Conservation (phyloP, 345 rosid species). For the Punica granatum region DNA sequence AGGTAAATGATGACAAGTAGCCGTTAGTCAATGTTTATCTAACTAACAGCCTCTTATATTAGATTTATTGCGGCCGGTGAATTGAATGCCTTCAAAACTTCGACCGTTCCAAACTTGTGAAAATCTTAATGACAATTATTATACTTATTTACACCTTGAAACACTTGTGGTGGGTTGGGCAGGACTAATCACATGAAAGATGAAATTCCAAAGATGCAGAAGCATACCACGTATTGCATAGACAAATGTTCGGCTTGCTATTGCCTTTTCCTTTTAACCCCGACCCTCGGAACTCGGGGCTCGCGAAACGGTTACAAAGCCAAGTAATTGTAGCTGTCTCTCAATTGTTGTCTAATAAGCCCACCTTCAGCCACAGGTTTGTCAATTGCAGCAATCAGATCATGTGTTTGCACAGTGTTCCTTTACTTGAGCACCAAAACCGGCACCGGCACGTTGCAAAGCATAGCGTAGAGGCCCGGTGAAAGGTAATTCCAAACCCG, state of each 20-base stretch:
- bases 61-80: neutral
- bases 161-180: neutral
- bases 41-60: neutral
- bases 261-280: no score
- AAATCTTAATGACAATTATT: neutral
- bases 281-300: no score
- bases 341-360: no score
- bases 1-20: conserved; percentile 1
- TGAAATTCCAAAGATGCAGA: neutral
- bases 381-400: no score
- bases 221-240: neutral
- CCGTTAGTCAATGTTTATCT: neutral
- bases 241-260: no score
- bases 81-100: neutral
- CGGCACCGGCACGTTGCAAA: neutral
- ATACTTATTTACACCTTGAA: neutral
- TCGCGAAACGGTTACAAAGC: no score
- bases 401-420: no score
- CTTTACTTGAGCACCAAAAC: no score
- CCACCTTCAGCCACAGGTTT: no score
- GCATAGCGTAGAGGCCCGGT: no score
- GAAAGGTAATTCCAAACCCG: neutral
- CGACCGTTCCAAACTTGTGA: neutral
- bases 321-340: no score
- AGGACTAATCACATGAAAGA: neutral